Conservation (phyloP, 805 yeast genomes). For the Yarrowia porcina region DNA sequence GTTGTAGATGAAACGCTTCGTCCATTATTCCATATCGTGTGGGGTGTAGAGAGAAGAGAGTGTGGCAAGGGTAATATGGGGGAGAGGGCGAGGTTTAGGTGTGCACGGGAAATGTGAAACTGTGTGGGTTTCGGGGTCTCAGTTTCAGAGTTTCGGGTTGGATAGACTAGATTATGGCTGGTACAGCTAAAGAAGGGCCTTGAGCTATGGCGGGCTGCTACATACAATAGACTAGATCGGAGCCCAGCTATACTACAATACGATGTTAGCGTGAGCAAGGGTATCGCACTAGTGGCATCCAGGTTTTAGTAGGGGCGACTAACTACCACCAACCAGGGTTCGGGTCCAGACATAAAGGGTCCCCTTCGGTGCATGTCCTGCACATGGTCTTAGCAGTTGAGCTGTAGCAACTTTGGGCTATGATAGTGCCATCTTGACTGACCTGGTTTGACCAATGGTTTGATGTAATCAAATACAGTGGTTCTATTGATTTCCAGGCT, state of each 20-base stretch:
- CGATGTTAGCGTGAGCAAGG: too few species aligned
- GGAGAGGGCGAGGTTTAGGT: neutral
- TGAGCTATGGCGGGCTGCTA: too few species aligned
- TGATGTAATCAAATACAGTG: too few species aligned
- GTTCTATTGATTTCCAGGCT: too few species aligned
- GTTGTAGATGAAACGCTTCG: constrained; percentile 20
- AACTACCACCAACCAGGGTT: neutral
- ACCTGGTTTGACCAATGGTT: too few species aligned
- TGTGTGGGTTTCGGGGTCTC: neutral
- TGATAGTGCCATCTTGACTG: too few species aligned
- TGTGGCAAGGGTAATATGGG: neutral
- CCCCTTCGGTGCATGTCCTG: constrained; percentile 22
- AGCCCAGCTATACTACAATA: too few species aligned
- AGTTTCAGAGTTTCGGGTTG: neutral
- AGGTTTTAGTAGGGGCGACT: too few species aligned
- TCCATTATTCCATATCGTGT: constrained; percentile 24
- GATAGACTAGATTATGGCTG: neutral
- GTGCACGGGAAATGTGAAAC: neutral
- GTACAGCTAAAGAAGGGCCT: neutral
- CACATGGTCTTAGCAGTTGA: constrained; percentile 20
- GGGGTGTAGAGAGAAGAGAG: neutral
- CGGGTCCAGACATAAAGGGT: constrained; percentile 4
- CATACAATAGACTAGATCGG: too few species aligned
- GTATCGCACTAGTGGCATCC: too few species aligned
- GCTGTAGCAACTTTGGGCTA: constrained; percentile 22